Conservation (phyloP, 139 green algal species). For the Spirogloea muscicola region DNA sequence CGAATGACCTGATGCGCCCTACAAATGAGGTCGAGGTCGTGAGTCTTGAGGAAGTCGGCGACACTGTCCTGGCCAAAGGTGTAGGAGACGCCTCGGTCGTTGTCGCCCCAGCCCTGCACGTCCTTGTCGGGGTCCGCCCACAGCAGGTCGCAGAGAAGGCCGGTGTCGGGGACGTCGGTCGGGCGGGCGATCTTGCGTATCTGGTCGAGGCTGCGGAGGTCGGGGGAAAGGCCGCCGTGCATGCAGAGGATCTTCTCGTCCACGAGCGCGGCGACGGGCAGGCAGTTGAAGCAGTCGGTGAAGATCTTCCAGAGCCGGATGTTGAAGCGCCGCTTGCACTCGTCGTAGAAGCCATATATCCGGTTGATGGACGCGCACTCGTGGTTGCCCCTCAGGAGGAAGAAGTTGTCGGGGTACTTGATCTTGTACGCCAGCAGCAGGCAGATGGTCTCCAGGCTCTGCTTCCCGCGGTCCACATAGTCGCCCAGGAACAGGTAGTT, state of each 20-base stretch:
- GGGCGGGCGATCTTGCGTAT: conserved; percentile 94
- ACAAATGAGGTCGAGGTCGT: conserved; percentile 96
- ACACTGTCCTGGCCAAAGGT: conserved; percentile 96
- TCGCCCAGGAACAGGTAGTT: conserved; percentile 99
- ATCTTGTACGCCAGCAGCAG: conserved; percentile 96
- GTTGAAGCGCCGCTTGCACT: conserved; percentile 98
- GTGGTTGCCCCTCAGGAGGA: conserved; percentile 95
- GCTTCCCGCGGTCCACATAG: conserved; percentile 98
- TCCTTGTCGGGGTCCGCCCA: conserved; percentile 99
- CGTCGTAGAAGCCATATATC: conserved; percentile 99
- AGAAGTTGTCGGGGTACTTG: conserved; percentile 99
- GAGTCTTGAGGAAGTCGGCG: conserved; percentile 90
- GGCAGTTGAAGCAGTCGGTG: conserved; percentile 99
- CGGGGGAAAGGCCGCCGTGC: conserved; percentile 96
- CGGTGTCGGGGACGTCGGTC: conserved; percentile 95
- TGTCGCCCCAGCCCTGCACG: conserved; percentile 92
- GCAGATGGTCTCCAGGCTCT: conserved; percentile 98
- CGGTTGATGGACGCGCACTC: conserved; percentile 97
- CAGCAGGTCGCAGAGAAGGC: conserved; percentile 97
- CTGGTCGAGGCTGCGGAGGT: conserved; percentile 96
- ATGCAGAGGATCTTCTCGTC: conserved; percentile 99
- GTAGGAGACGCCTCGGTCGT: conserved; percentile 97
- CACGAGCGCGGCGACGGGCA: conserved; percentile 93
- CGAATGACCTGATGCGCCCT: conserved; percentile 80
- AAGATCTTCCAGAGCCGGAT: conserved; percentile 98